Evolutionary conservation across 805 yeast genomes (phyloP).

Genomic region (Saccharomyces eubayanus): DNA sequence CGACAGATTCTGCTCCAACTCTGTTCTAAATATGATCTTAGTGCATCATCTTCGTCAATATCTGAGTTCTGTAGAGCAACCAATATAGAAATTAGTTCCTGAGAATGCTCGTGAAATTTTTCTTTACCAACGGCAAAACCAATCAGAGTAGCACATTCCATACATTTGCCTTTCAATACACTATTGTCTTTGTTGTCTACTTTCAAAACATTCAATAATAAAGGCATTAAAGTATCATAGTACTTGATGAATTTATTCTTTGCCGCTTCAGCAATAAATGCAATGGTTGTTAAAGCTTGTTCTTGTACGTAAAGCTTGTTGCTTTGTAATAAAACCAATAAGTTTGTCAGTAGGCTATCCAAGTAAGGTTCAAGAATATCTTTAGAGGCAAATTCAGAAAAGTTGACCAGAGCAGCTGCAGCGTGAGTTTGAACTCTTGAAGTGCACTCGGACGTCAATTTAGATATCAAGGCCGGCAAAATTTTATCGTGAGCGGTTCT

Average conservation of each 20-base stretch:
- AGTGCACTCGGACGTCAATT: slow-evolving; percentile 60
- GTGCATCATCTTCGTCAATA: slow-evolving; percentile 70
- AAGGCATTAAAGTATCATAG: slow-evolving; percentile 90
- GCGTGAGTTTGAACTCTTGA: slow-evolving; percentile 97
- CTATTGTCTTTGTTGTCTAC: slow-evolving; percentile 73
- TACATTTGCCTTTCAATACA: slow-evolving; percentile 80
- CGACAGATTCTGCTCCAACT: slow-evolving; percentile 95
- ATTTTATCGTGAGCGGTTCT: slow-evolving; percentile 68
- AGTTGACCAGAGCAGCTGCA: slow-evolving; percentile 95
- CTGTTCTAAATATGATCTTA: slow-evolving; percentile 77
- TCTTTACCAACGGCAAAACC: slow-evolving; percentile 94
- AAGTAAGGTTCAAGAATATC: slow-evolving; percentile 87
- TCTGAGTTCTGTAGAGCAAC: slow-evolving; percentile 58
- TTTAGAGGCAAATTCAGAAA: slow-evolving; percentile 83
- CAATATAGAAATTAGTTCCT: slow-evolving; percentile 63
- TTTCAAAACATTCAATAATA: slow-evolving; percentile 67
- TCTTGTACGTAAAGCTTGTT: slow-evolving; percentile 93
- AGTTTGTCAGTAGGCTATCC: slow-evolving; percentile 66
- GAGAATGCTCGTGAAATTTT: slow-evolving; percentile 67
- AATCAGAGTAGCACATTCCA: slow-evolving; percentile 90
- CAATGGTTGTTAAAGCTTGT: slow-evolving; percentile 92
- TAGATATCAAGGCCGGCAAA: slow-evolving; percentile 81
- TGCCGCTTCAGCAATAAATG: slow-evolving; percentile 95
- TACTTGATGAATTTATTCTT: slow-evolving; percentile 80
- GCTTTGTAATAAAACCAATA: slow-evolving; percentile 68